Evolutionary conservation across 139 green algal genomes (phyloP), one percentile per base, ranked within the genome.

Genomic region (Tetraselmis striata): DNA sequence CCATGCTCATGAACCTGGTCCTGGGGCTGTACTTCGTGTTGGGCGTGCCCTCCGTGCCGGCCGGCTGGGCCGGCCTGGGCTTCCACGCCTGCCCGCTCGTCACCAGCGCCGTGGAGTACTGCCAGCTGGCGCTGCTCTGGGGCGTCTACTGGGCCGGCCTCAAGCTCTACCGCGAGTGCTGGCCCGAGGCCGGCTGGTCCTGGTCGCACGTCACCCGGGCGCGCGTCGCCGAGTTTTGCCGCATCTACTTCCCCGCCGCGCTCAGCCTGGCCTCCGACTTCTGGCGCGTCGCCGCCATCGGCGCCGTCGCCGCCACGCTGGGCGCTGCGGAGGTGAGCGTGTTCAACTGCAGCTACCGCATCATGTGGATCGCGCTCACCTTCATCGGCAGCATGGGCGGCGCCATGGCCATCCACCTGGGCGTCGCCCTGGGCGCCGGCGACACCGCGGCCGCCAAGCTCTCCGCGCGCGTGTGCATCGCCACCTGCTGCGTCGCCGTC

Each of bases 291-390:
- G 31, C 30, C 18, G 79, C 31, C 45, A 77, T 82, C 30, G 79
- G 79, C 24, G 32, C 31, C 2, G 22, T 82, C 2, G 79, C 79
- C 27, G 31, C 31, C 5, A 28, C 11, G 25, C 25, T 82, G 23
- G 79, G 79, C 30, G 79, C 25, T 5, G 26, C 18, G 23, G 79
- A 82, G 31, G 30, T 82, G 30, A 30, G 24, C 23, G 79, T 82
- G 2, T 82, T 82, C 79, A 82, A 82, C 79, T 30, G 27, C 24
- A 82, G 79, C 79, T 82, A 82, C 31, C 29, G 79, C 22, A 27
- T 82, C 23, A n/a, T 82, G 79, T 82, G 79, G 79, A 74, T 82
- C 24, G 75, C 25, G 22, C 31, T 82, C 30, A 82, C 27, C 31
- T 82, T 82, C 31, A 82, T 77, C 24, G 79, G 79, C 28, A 26